A percentile compares a stretch with the other conserved stretches of the same genome.
These are phyloP conservation scores for Lasiosphaeris hirsuta DNA, from an alignment of 495 filamentous ascomycete species.

Conservation along the genomic window DNA sequence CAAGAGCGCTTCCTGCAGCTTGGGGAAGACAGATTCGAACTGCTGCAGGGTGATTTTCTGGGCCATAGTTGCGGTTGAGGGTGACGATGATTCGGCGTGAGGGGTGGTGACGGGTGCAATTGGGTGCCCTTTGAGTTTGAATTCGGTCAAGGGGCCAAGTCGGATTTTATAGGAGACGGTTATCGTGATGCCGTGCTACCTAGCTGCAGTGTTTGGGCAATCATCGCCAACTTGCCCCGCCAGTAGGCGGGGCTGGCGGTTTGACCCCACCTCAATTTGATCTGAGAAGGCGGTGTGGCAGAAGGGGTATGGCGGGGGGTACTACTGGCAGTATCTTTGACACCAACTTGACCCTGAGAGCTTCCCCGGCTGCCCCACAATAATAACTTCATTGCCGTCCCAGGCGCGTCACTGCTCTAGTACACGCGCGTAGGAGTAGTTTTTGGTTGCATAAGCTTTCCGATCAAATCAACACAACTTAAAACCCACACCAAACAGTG, in stretches of 20 bases:
- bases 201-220: background rate
- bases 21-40: conserved; percentile 86
- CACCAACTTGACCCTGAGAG: background rate
- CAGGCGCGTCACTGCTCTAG: conserved; percentile 2
- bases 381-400: background rate
- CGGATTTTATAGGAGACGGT: background rate
- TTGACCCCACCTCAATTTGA: background rate
- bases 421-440: conserved; percentile 1
- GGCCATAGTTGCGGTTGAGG: conserved; percentile 48
- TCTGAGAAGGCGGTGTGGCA: background rate
- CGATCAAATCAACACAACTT: too few species aligned
- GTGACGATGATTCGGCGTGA: background rate
- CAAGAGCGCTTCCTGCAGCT: conserved; percentile 71
- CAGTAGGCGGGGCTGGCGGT: too few species aligned
- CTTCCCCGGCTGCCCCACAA: too few species aligned
- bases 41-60: conserved; percentile 68
- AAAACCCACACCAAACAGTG: too few species aligned
- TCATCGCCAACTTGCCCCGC: background rate
- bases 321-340: background rate
- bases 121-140: background rate
- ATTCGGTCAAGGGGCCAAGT: background rate
- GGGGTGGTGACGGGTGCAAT: background rate
- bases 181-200: background rate
- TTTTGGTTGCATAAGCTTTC: too few species aligned
- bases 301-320: background rate